Conservation (phyloP, 2,329 filamentous ascomycete genomes). For the Teratosphaeria gauchensis region DNA sequence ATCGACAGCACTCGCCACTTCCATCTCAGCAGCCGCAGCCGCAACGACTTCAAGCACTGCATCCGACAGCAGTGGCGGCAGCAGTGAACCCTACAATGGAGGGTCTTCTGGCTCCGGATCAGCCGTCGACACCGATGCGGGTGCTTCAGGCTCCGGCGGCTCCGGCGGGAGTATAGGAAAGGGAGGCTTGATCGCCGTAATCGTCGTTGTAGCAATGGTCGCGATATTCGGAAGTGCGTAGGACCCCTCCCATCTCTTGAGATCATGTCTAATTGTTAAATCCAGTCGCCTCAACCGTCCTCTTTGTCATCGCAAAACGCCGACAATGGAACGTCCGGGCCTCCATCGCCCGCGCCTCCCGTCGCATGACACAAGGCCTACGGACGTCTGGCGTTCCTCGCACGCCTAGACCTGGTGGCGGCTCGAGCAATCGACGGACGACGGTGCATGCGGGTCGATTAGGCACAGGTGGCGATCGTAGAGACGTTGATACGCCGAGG, state of each 20-base stretch:
- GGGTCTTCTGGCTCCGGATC: not conserved
- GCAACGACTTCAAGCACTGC: not conserved
- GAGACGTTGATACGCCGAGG: conserved; percentile 3
- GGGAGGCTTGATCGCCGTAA: conserved; percentile 64
- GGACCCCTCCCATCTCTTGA: conserved; percentile 19
- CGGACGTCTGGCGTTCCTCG: conserved; percentile 1
- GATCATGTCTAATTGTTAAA: not conserved
- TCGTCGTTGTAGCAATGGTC: conserved; percentile 59
- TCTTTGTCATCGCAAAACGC: conserved; percentile 77
- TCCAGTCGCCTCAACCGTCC: conserved; percentile 53
- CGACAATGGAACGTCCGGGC: conserved; percentile 72
- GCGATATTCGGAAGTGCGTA: conserved; percentile 53
- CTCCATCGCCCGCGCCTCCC: conserved; percentile 56
- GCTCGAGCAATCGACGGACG: conserved; percentile 2
- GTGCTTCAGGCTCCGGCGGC: conserved; percentile 52
- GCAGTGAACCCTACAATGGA: not conserved
- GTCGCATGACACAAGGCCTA: conserved; percentile 29
- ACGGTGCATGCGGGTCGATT: conserved; percentile 2
- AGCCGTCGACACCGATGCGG: conserved; percentile 36
- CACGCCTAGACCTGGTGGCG: not conserved
- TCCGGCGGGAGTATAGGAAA: conserved; percentile 52
- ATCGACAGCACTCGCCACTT: not conserved
- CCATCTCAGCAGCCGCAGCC: not conserved
- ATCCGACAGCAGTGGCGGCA: not conserved
- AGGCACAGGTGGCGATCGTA: not conserved